phyloP scores from a whole-genome alignment of 2,329 filamentous ascomycete species.

The Pyrenophora seminiperda region DNA sequence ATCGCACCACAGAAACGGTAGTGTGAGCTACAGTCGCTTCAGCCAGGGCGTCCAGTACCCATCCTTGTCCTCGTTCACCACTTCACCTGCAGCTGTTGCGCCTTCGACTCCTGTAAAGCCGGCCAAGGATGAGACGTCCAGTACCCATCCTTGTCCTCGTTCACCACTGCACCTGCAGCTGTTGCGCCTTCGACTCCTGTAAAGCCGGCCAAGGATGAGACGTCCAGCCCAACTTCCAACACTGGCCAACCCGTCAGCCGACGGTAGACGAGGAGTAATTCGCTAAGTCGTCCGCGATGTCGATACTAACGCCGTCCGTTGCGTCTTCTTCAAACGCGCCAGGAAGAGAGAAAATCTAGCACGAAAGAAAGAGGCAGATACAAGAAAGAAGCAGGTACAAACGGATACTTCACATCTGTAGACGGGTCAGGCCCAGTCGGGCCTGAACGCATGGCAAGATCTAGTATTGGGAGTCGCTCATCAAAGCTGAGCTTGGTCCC shows the following conservation, averaged over 20 bases:
- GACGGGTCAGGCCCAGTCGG: background rate
- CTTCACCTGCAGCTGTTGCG: background rate
- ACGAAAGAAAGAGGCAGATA: background rate
- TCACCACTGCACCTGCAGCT: background rate
- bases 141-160: background rate
- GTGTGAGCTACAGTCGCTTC: constrained; percentile 15
- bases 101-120: constrained; percentile 12
- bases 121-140: constrained; percentile 2
- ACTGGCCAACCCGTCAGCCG: constrained; percentile 7
- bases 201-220: constrained; percentile 5
- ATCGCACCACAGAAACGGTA: constrained; percentile 16
- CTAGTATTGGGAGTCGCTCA: background rate
- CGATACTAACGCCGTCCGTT: constrained; percentile 1
- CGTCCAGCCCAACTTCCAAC: background rate
- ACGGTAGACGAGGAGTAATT: background rate
- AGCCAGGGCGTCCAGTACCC: too few relatives aligned
- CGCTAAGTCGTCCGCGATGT: constrained; percentile 5
- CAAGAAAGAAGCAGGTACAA: background rate
- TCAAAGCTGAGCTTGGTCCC: background rate
- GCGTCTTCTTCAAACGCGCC: background rate
- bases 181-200: constrained; percentile 12
- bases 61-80: too few relatives aligned
- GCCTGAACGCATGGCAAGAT: background rate
- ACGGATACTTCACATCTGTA: background rate
- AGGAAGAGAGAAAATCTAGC: background rate